Base-by-base conservation (phyloP, 139 green algal genomes). In the Chlamydomonas sp. region DNA sequence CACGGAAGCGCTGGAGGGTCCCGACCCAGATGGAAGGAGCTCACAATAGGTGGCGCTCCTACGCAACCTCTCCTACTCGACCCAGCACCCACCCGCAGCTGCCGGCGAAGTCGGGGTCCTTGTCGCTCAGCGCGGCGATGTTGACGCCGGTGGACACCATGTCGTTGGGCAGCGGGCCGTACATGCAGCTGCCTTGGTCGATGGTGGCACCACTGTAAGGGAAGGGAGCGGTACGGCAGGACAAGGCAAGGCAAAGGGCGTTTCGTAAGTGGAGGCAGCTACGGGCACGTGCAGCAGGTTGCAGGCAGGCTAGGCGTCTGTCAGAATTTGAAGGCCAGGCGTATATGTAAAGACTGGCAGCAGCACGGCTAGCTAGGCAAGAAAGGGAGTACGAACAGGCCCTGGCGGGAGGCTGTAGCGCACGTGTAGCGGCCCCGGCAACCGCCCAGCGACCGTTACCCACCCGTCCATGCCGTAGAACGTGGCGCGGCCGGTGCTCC, bases 81-180 rank as follows among this genome's bases (percentile, higher is more conserved):
- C 9, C 15, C 14, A 5, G 1, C 69, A 31, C 69, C 15, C 63
- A 80, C 63, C 91, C 91, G 80, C 91, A 93, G 85, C 82, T 90
- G 58, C 91, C 82, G 2, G 60, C 15, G 78, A 90, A 94, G 17
- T 93, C 90, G 10, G 73, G 74, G 69, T 89, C 64, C 59, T 66
- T 10, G 62, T 91, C 87, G 12, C 74, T 63, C 58, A 93, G 74
- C 1, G 90, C 90, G 59, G 79, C 84, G 62, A 93, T 87, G 84
- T 93, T 77, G 75, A 71, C 84, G 60, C 89, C 89, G 14, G 85
- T 90, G 76, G 20, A 76, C 63, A 85, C 64, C 60, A 85, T 69
- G 79, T 9, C 57, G 67, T 85, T 77, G 57, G 80, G 80, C 49
- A 85, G 67, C 5, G 3, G 7, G 80, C 80, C 80, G 58, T 85